phyloP scores from a whole-genome alignment of 768 basidiomycete genomes.

The Dendrothele bispora region DNA sequence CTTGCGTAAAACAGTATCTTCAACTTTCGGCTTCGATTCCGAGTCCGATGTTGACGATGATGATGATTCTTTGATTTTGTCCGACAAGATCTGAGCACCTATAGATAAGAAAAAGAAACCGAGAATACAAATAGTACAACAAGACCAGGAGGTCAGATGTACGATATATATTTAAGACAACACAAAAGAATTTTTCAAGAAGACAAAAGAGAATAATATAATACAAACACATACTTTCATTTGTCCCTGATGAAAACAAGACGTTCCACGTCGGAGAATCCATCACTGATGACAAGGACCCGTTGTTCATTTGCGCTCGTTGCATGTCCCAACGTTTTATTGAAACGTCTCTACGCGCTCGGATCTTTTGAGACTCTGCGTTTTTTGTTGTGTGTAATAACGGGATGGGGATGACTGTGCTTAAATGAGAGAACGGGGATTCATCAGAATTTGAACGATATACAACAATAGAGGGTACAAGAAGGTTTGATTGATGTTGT shows the following conservation, averaged over 20 bases:
- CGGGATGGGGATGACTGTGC: conserved; percentile 47
- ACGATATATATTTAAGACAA: too few species aligned
- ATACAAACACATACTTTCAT: too few species aligned
- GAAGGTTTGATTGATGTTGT: not conserved
- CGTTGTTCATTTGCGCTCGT: conserved; percentile 31
- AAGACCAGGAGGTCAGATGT: too few species aligned
- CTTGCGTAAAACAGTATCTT: conserved; percentile 5
- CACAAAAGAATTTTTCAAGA: too few species aligned
- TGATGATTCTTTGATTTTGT: not conserved
- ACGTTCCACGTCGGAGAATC: conserved; percentile 43
- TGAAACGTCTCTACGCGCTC: conserved; percentile 38
- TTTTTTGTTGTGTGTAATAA: conserved; percentile 37
- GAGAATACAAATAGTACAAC: too few species aligned
- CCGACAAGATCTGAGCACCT: not conserved
- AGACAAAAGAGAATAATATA: too few species aligned
- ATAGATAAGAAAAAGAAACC: too few species aligned
- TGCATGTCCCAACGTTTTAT: conserved; percentile 51
- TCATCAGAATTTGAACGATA: too few species aligned
- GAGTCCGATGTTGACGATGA: conserved; percentile 7
- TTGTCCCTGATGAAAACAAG: conserved; percentile 31
- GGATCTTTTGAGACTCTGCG: conserved; percentile 34
- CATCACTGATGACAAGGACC: too few species aligned
- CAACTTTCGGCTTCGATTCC: conserved; percentile 1
- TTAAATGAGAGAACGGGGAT: too few species aligned
- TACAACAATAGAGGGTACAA: too few species aligned